Conservation (phyloP, 1,139 yeast species). For the Hyphopichia wangnamkhiaoensis region DNA sequence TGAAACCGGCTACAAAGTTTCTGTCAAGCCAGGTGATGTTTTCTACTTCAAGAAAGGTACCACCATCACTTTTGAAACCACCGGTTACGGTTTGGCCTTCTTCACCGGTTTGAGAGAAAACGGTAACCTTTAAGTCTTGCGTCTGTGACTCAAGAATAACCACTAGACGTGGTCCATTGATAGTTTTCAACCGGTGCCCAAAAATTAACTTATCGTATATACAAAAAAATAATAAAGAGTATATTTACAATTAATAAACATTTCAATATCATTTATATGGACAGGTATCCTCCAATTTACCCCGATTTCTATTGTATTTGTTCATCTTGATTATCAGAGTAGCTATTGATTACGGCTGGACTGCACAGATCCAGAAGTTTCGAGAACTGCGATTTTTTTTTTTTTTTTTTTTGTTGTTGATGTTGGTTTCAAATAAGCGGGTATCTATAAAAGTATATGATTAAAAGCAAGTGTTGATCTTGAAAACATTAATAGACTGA, state of each 20-base stretch:
- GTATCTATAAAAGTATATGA: too few species aligned
- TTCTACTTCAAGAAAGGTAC: slow-evolving; percentile 66
- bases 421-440: too few species aligned
- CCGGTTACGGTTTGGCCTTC: slow-evolving; percentile 67
- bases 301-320: too few species aligned
- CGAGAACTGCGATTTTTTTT: slow-evolving; percentile 5
- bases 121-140: neutral
- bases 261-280: too few species aligned
- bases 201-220: too few species aligned
- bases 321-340: too few species aligned
- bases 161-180: too few species aligned
- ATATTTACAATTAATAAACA: too few species aligned
- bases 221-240: too few species aligned
- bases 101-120: slow-evolving; percentile 63
- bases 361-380: slow-evolving; percentile 3
- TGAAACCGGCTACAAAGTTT: slow-evolving; percentile 60
- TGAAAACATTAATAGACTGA: neutral
- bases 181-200: too few species aligned
- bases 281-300: too few species aligned
- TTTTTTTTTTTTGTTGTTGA: neutral
- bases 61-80: slow-evolving; percentile 65
- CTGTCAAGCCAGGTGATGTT: slow-evolving; percentile 65
- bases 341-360: too few species aligned
- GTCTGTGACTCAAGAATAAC: neutral
- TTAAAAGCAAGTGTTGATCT: neutral